Conservation (phyloP, 768 basidiomycete genomes). For the Psilocybe sp. region DNA sequence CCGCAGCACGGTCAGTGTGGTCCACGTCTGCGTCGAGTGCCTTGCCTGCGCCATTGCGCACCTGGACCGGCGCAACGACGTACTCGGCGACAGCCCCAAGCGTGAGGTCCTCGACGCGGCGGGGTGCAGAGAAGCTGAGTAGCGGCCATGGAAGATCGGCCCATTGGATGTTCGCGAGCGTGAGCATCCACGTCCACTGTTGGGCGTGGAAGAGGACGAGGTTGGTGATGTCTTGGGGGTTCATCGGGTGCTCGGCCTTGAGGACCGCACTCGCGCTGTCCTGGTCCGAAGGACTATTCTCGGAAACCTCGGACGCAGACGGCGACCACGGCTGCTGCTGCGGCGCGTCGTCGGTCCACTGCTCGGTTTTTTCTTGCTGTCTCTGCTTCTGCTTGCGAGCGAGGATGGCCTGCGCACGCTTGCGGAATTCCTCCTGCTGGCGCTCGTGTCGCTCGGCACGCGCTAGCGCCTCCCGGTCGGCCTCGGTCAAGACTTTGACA, state of each 20-base stretch:
- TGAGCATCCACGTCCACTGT: conserved; percentile 19
- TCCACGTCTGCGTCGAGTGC: too few species aligned
- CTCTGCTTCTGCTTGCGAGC: conserved; percentile 12
- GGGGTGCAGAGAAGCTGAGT: conserved; percentile 17
- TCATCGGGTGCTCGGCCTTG: conserved; percentile 12
- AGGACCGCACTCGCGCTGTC: background rate
- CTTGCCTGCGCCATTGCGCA: background rate
- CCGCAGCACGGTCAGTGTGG: conserved; percentile 6
- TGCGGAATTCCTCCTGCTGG: conserved; percentile 23
- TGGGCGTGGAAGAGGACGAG: conserved; percentile 25
- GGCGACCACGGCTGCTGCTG: conserved; percentile 14
- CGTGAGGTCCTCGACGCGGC: conserved; percentile 15
- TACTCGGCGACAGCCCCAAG: conserved; percentile 17
- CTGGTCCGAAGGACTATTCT: background rate
- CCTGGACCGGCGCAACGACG: conserved; percentile 15
- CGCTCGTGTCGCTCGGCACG: conserved; percentile 14
- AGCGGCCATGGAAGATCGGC: conserved; percentile 24
- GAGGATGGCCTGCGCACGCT: conserved; percentile 19
- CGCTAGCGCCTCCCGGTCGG: conserved; percentile 4
- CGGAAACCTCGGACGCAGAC: conserved; percentile 10
- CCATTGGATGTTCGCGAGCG: conserved; percentile 18
- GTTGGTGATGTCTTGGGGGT: conserved; percentile 15
- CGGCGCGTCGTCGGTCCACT: background rate
- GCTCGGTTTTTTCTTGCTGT: background rate
- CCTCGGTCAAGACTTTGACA: background rate